Evolutionary conservation across 352 stramenopile species (phyloP), one percentile per base, ranked within the genome.

Genomic region (Ophiocytium majus): DNA sequence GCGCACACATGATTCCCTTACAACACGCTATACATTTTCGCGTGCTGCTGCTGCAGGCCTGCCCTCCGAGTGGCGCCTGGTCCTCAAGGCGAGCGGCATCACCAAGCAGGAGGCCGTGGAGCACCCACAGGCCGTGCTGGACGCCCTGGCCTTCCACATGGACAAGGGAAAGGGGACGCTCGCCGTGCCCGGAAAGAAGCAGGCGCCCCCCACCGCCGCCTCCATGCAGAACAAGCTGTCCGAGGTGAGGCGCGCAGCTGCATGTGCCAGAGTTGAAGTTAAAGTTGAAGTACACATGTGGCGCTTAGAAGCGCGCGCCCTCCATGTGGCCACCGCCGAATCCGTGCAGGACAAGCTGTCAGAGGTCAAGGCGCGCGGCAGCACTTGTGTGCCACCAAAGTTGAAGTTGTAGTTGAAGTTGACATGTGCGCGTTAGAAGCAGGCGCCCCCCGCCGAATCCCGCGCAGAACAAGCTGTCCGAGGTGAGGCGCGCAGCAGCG

Each of bases 1-100:
- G n/a, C n/a, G n/a, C n/a, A n/a, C n/a, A n/a, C n/a, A n/a, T n/a
- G n/a, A n/a, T n/a, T n/a, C n/a, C n/a, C n/a, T n/a, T n/a, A n/a
- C n/a, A n/a, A n/a, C n/a, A n/a, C n/a, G n/a, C n/a, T n/a, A n/a
- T n/a, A n/a, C n/a, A n/a, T n/a, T 57, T 57, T 14, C 14, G 43
- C 5, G 43, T 14, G 43, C 43, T 57, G 43, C 43, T 57, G 43
- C 43, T 57, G 43, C 66, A 33, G 91, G 91, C 28, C 89, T 94
- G 31, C 91, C 91, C 17, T 33, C 86, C 23, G 81, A 88, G 34
- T 93, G 91, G 91, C 85, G 85, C 31, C 76, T 85, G 63, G 82
- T 93, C n/a, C 89, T 94, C 36, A 91, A 92, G 87, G 85, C 89
- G 19, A 92, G 85, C 71, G 91, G 91, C 36, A 94, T 94, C 83